These are phyloP conservation scores for Hirsutella thompsonii DNA, from an alignment of 2,329 filamentous ascomycete genomes.

Conservation along the genomic window DNA sequence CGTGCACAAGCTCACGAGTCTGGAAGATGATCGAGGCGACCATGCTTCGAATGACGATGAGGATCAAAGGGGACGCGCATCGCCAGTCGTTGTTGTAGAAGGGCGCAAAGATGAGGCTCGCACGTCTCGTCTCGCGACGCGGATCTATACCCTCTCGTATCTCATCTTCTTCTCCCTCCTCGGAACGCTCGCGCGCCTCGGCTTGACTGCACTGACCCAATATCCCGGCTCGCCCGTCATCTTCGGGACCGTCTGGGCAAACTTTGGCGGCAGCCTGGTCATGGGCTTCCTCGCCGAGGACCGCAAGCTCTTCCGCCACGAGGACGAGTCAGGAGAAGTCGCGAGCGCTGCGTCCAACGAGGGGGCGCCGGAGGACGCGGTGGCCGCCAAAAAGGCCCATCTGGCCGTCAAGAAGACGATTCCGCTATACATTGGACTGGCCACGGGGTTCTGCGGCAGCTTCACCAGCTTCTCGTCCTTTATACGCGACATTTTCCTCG, in stretches of 20 bases:
- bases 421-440: constrained; percentile 75
- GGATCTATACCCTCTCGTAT: constrained; percentile 65
- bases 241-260: constrained; percentile 74
- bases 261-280: constrained; percentile 66
- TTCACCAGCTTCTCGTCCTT: constrained; percentile 87
- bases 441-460: constrained; percentile 79
- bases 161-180: constrained; percentile 75
- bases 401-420: constrained; percentile 67
- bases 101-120: neutral
- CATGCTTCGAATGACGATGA: constrained; percentile 3
- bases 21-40: no score
- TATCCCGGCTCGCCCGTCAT: constrained; percentile 67
- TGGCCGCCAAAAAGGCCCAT: constrained; percentile 42
- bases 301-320: constrained; percentile 56
- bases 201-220: constrained; percentile 63
- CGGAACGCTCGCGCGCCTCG: constrained; percentile 73
- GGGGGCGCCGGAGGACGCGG: constrained; percentile 20
- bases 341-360: no score
- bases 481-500: constrained; percentile 67
- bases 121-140: constrained; percentile 38
- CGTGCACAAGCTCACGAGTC: no score
- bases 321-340: constrained; percentile 49
- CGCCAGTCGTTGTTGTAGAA: neutral
- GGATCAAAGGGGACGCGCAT: neutral
- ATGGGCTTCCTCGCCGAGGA: constrained; percentile 84